Evolutionary conservation across 768 basidiomycete species (phyloP).

Genomic region (Serendipita sp.): DNA sequence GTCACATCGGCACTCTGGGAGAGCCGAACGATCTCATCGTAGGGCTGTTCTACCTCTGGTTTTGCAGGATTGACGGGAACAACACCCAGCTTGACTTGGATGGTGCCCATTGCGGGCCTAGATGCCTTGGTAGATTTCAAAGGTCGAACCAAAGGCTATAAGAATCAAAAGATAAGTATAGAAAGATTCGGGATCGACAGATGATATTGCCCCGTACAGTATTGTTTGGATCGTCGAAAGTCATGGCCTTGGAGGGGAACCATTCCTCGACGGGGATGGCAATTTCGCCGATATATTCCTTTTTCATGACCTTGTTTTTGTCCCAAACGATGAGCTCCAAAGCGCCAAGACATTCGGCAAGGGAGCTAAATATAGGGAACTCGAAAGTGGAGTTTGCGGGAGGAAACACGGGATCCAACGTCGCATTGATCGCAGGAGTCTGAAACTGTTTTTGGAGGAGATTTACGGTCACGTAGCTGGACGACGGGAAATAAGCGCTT

Average conservation of each 20-base stretch:
- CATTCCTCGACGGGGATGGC: slow-evolving; percentile 66
- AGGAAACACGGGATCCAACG: slow-evolving; percentile 47
- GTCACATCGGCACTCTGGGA: slow-evolving; percentile 36
- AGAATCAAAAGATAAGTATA: background rate
- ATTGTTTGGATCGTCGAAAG: slow-evolving; percentile 50
- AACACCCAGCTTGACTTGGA: slow-evolving; percentile 50
- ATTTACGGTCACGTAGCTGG: slow-evolving; percentile 56
- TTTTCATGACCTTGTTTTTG: slow-evolving; percentile 64
- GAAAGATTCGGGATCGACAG: background rate
- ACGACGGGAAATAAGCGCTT: background rate
- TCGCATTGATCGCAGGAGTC: slow-evolving; percentile 65
- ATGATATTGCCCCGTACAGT: slow-evolving; percentile 33
- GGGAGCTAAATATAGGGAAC: slow-evolving; percentile 66
- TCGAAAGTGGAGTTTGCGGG: slow-evolving; percentile 74
- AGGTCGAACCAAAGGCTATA: slow-evolving; percentile 14
- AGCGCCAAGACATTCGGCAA: slow-evolving; percentile 54
- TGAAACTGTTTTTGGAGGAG: slow-evolving; percentile 42
- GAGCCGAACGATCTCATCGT: slow-evolving; percentile 44
- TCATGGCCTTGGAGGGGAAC: slow-evolving; percentile 42
- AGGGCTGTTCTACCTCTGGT: slow-evolving; percentile 46
- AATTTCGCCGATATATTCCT: slow-evolving; percentile 89
- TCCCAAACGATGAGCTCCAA: slow-evolving; percentile 89
- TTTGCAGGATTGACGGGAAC: slow-evolving; percentile 26
- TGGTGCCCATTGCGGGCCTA: slow-evolving; percentile 33
- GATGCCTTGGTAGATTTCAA: slow-evolving; percentile 35